Percentiles rank a stretch among this genome's conserved stretches.
phyloP scores from a whole-genome alignment of 371 early-diverging fungal species.

The Circinella umbellata region DNA sequence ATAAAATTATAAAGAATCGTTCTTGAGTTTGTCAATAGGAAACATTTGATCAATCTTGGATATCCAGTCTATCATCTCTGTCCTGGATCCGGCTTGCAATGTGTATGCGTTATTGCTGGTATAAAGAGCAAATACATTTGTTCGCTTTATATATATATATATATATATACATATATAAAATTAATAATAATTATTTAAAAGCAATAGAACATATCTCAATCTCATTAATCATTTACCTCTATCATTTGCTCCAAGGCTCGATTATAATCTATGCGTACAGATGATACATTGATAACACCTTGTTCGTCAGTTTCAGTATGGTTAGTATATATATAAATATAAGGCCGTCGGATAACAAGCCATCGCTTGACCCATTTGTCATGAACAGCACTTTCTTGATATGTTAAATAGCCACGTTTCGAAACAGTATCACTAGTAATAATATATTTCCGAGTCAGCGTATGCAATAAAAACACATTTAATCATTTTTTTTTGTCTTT shows the following conservation, averaged over 20 bases:
- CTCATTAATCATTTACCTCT: conserved; percentile 40
- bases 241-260: conserved; percentile 70
- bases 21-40: conserved; percentile 44
- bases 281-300: conserved; percentile 75
- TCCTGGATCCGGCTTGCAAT: conserved; percentile 70
- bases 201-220: not conserved
- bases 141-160: conserved; percentile 42
- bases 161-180: conserved; percentile 11
- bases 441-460: not conserved
- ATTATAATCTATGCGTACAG: conserved; percentile 76
- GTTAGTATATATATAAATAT: conserved; percentile 77
- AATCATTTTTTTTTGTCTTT: too few relatives aligned
- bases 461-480: too few relatives aligned
- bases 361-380: conserved; percentile 81
- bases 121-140: conserved; percentile 81
- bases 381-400: conserved; percentile 62
- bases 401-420: conserved; percentile 67
- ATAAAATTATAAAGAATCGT: conserved; percentile 13
- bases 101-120: conserved; percentile 80
- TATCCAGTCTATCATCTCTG: conserved; percentile 83
- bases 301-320: conserved; percentile 72
- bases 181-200: too few relatives aligned
- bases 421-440: conserved; percentile 58
- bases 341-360: conserved; percentile 88
- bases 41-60: conserved; percentile 72